These are phyloP conservation scores for Geotrichum candidum DNA, from an alignment of 1,139 yeast species.

Conservation along the genomic window DNA sequence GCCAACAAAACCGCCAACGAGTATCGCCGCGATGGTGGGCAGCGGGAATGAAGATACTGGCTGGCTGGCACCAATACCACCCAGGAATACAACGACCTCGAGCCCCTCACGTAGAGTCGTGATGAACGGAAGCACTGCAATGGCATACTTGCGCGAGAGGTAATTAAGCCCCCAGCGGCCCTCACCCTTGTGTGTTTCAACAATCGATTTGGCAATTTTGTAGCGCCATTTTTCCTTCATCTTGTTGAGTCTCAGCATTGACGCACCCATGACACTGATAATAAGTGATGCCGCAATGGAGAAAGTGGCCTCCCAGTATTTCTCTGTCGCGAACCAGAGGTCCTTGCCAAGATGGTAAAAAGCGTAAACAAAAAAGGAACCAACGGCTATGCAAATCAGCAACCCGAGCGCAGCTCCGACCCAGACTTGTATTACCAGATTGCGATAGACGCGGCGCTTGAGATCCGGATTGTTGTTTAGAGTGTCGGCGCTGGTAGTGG, in stretches of 20 bases:
- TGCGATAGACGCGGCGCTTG: constrained; percentile 13
- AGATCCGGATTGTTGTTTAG: not conserved
- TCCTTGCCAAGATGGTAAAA: constrained; percentile 76
- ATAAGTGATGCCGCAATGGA: constrained; percentile 73
- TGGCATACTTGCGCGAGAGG: constrained; percentile 48
- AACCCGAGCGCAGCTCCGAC: constrained; percentile 70
- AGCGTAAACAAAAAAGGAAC: constrained; percentile 65
- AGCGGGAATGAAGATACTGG: constrained; percentile 63
- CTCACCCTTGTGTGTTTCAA: constrained; percentile 36
- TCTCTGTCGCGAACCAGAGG: constrained; percentile 76
- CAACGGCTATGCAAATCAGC: constrained; percentile 66
- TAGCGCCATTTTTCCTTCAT: constrained; percentile 85
- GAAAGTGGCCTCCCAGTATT: constrained; percentile 88
- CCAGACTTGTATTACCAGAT: constrained; percentile 71
- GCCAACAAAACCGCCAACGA: constrained; percentile 71
- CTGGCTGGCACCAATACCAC: constrained; percentile 63
- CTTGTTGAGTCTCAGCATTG: constrained; percentile 75
- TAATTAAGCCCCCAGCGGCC: constrained; percentile 4
- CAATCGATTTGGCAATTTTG: constrained; percentile 52
- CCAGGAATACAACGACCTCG: constrained; percentile 87
- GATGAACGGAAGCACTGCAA: constrained; percentile 73
- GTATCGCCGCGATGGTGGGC: constrained; percentile 70
- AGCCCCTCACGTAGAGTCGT: constrained; percentile 87
- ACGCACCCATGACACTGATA: constrained; percentile 85
- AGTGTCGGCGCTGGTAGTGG: constrained; percentile 7